These are phyloP conservation scores for Fistulinella prunicolor DNA, from an alignment of 768 basidiomycete species.

Conservation along the genomic window DNA sequence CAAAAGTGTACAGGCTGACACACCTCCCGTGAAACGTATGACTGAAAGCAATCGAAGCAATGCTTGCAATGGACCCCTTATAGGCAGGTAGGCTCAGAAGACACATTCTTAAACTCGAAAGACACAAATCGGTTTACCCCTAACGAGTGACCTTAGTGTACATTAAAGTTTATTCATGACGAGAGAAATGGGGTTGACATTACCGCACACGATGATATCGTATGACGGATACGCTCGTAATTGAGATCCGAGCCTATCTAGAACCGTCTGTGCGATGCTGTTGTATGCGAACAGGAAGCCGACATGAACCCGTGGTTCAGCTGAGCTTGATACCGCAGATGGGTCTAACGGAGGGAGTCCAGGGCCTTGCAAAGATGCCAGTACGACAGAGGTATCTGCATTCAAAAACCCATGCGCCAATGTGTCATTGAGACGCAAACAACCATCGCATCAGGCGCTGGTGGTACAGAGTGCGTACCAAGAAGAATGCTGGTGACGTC, in stretches of 20 bases:
- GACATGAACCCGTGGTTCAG: conserved; percentile 32
- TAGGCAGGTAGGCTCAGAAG: neutral
- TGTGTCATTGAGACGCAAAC: neutral
- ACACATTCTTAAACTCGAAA: neutral
- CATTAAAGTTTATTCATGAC: conserved; percentile 1
- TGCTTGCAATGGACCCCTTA: conserved; percentile 39
- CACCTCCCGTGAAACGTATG: conserved; percentile 27
- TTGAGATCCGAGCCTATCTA: conserved; percentile 30
- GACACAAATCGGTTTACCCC: conserved; percentile 27
- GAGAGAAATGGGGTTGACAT: conserved; percentile 1
- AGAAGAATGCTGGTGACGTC: conserved; percentile 20
- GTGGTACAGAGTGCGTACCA: conserved; percentile 8
- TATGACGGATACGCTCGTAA: conserved; percentile 34
- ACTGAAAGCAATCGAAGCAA: conserved; percentile 35
- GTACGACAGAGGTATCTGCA: conserved; percentile 22
- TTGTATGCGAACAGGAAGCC: conserved; percentile 38
- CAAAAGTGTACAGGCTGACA: conserved; percentile 43
- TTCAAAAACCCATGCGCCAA: too few species aligned
- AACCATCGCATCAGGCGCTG: too few species aligned
- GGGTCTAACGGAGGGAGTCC: conserved; percentile 23
- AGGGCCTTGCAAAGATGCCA: conserved; percentile 18
- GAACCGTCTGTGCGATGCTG: conserved; percentile 29
- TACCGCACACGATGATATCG: conserved; percentile 33
- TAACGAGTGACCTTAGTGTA: conserved; percentile 38
- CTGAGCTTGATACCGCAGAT: neutral